Evolutionary conservation across 2,329 filamentous ascomycete genomes (phyloP), one percentile per base, ranked within the genome.

Genomic region (Chrysoporthe austroafricana): DNA sequence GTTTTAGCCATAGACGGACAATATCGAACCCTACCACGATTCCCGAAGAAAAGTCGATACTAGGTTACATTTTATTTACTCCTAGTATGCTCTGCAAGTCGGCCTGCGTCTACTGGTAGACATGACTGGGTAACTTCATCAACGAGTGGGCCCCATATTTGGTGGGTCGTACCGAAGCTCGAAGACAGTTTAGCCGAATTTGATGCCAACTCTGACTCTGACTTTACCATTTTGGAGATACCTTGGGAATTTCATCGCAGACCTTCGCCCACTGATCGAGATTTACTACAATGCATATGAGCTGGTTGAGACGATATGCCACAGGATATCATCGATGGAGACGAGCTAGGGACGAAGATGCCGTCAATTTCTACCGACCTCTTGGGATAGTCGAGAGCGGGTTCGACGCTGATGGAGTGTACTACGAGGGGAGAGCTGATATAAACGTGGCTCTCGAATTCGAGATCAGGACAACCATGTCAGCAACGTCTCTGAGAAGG

Each of bases 361-460:
- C 21, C 16, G 16, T 44, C 34, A 56, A 67, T 8, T 69, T 64
- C 13, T 67, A 67, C 18, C 61, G 67, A 2, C 67, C 67, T 11
- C 67, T 69, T 4, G 67, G 67, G 21, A 59, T 74, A 2, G 66
- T 73, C 18, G 73, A 74, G 58, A 63, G 68, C n/a, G 63, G 65
- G n/a, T 74, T 74, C 66, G 72, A 74, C 66, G 43, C 69, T 3
- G 73, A 74, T 58, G 73, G 73, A 14, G 68, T 67, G 21, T 72
- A 73, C 56, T 69, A 71, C 39, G 72, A 69, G 18, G 73, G 73
- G 18, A 68, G 73, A 46, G 73, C 73, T 16, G 73, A 74, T 52
- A 65, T 74, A 32, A 73, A 69, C 39, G 42, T 69, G 16, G 63
- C 71, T 50, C 62, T 74, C 18, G 66, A 50, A 2, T 48, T 70